Evolutionary conservation across 177 flowering plant genomes (phyloP), one percentile per base, ranked within the genome.

Genomic region (Vitis hybrid): DNA sequence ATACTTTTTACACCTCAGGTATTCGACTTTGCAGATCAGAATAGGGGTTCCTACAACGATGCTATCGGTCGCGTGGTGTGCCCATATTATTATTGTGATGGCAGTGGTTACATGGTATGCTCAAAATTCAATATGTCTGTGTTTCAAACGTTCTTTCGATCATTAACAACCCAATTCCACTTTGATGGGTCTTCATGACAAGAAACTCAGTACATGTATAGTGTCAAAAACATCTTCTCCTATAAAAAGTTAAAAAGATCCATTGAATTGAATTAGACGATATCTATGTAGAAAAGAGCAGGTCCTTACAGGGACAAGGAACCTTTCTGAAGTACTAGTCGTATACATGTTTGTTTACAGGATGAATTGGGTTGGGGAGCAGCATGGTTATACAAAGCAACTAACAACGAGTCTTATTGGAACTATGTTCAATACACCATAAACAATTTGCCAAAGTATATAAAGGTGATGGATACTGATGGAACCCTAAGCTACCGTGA

Each of bases 311-410:
- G 27, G 0, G 27, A 24, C 27, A 24, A 24, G 27, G 27, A 24
- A 24, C 27, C 27, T 24, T 24, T 24, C 27, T 24, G 27, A 0
- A 24, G 27, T 24, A 24, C 27, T 24, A 24, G 27, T 24, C 27
- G 0, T 9, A n/a, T 51, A 50, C 32, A 21, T 27, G 0, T 60
- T 5, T 41, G 4, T 3, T 21, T 64, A 55, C 70, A 88, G 94
- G 94, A 90, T 73, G 94, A 90, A 69, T 70, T 90, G 75, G 3
- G 84, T 1, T 90, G 94, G 94, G 94, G 75, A 51, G 94, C 92
- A 54, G 79, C 86, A 11, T 88, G 94, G 94, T 24, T 90, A 49
- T 66, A 68, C 65, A 85, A 71, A 76, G 90, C 88, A 4, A 78
- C 92, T 1, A 72, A 74, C 2, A 1, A 27, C 0, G 14, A 51